Evolutionary conservation across 352 stramenopile genomes (phyloP).

Genomic region (Phytopythium delawarense): DNA sequence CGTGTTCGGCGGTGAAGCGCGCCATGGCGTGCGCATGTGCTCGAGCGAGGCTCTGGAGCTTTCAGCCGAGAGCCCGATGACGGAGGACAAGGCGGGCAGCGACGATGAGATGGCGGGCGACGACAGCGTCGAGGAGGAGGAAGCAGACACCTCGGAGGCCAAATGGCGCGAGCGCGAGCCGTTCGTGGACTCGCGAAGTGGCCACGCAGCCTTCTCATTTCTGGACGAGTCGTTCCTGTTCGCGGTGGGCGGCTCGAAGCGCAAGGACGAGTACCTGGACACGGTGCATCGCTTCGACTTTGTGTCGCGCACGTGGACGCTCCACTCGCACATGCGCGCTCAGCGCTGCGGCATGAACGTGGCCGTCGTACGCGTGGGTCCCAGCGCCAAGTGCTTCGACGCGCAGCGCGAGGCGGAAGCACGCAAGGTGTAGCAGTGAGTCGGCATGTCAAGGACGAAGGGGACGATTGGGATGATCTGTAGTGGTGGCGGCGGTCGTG

Average conservation of each 20-base stretch:
- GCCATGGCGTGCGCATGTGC: constrained; percentile 59
- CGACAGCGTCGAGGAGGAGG: background rate
- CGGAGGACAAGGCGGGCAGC: background rate
- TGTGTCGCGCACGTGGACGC: constrained; percentile 55
- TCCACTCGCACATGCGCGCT: constrained; percentile 52
- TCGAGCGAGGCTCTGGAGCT: constrained; percentile 55
- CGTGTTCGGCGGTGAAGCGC: constrained; percentile 65
- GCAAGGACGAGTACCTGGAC: constrained; percentile 72
- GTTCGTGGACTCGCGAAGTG: constrained; percentile 61
- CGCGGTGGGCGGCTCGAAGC: constrained; percentile 66
- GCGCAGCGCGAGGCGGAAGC: constrained; percentile 18
- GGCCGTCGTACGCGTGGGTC: constrained; percentile 35
- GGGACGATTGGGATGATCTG: background rate
- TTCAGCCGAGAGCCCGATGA: constrained; percentile 6
- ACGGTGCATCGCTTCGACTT: constrained; percentile 63
- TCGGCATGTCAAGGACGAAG: background rate
- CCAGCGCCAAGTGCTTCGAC: constrained; percentile 37
- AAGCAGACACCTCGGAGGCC: background rate
- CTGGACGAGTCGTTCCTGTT: constrained; percentile 68
- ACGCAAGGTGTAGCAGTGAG: constrained; percentile 4
- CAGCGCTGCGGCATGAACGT: constrained; percentile 68
- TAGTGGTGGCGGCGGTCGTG: background rate
- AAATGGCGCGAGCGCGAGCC: constrained; percentile 47
- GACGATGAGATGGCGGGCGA: constrained; percentile 1
- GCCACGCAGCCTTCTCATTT: constrained; percentile 56